Conservation (phyloP, 306 rosid genomes). For the Astragalus glycyphyllos region DNA sequence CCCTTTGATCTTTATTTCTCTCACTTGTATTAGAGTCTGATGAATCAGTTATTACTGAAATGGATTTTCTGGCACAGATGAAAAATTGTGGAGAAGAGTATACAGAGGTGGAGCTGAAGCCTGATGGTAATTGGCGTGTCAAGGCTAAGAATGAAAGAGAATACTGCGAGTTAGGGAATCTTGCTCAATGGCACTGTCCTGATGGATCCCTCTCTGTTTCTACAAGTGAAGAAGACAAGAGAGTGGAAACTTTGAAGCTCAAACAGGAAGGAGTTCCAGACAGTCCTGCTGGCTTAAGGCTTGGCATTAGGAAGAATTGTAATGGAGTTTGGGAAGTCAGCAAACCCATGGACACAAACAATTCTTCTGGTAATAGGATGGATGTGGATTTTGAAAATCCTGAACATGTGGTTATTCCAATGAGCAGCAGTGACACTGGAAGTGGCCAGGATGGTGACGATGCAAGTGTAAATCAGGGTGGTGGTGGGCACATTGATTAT, state of each 20-base stretch:
- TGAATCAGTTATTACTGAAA: constrained; percentile 17
- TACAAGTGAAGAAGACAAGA: constrained; percentile 54
- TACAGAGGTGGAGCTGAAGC: constrained; percentile 89
- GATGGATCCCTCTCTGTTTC: constrained; percentile 63
- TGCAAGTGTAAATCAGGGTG: constrained; percentile 89
- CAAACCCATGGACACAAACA: constrained; percentile 70
- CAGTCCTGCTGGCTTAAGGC: constrained; percentile 69
- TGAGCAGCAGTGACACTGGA: constrained; percentile 95
- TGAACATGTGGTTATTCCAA: constrained; percentile 78
- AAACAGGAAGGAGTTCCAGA: constrained; percentile 89
- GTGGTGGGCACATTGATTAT: constrained; percentile 67
- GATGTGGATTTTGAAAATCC: constrained; percentile 60
- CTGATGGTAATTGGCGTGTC: constrained; percentile 97
- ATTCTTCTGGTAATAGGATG: constrained; percentile 65
- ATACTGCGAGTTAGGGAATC: constrained; percentile 71
- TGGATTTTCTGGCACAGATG: constrained; percentile 64
- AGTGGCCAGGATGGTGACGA: constrained; percentile 93
- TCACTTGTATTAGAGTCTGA: constrained; percentile 1
- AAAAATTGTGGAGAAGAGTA: constrained; percentile 87
- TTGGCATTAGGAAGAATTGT: constrained; percentile 75
- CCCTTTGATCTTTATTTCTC: constrained; percentile 15
- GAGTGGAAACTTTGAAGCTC: constrained; percentile 63
- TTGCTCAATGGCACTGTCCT: constrained; percentile 83
- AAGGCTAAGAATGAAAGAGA: constrained; percentile 85
- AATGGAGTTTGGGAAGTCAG: constrained; percentile 90